phyloP scores from a whole-genome alignment of 2,329 filamentous ascomycete genomes.

The Colletotrichum australisinense region DNA sequence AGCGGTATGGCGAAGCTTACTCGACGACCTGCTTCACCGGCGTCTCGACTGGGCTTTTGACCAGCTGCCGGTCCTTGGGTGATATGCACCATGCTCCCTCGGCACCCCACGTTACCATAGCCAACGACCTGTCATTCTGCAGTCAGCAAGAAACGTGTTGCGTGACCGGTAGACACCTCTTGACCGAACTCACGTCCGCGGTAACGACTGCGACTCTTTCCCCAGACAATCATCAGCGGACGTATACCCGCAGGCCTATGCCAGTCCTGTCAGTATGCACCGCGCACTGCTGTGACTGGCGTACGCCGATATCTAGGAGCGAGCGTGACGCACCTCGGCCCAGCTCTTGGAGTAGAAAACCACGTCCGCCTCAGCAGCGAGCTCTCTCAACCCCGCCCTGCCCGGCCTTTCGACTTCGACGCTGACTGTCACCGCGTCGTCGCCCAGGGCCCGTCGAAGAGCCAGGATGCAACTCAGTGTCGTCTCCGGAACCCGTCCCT shows the following conservation, averaged over 20 bases:
- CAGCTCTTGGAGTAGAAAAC: constrained; percentile 80
- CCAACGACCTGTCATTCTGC: constrained; percentile 50
- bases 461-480: constrained; percentile 69
- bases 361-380: constrained; percentile 73
- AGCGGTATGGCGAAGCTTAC: constrained; percentile 53
- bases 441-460: constrained; percentile 52
- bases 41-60: constrained; percentile 55
- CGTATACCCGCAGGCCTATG: constrained; percentile 46
- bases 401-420: constrained; percentile 80
- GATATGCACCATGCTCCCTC: constrained; percentile 56
- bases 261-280: constrained; percentile 4
- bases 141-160: constrained; percentile 11
- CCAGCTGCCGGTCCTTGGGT: constrained; percentile 46
- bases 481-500: constrained; percentile 74
- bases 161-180: constrained; percentile 1
- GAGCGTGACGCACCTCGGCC: constrained; percentile 67
- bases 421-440: constrained; percentile 58
- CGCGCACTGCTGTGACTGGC: background rate
- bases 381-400: constrained; percentile 66
- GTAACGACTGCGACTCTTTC: constrained; percentile 50
- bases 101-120: constrained; percentile 71
- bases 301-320: background rate
- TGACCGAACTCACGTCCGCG: constrained; percentile 56
- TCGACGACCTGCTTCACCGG: constrained; percentile 62
- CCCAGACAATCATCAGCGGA: constrained; percentile 64